Percentiles rank a stretch among this genome's conserved stretches.
Conservation (phyloP, 1,139 yeast genomes). For the Pichia sp. region DNA sequence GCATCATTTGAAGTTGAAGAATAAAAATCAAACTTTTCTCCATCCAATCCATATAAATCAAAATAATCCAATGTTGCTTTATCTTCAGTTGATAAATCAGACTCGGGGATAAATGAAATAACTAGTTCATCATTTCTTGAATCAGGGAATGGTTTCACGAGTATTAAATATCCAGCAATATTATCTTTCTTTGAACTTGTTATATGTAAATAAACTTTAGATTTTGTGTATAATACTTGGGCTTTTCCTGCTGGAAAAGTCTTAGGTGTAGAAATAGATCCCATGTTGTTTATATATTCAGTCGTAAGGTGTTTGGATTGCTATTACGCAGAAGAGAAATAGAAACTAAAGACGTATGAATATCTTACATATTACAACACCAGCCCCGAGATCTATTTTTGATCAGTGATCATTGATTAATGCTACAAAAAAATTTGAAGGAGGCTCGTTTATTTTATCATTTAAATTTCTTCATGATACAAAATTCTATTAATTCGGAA, state of each 20-base stretch:
- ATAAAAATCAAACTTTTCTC: conserved; percentile 23
- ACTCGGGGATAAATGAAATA: conserved; percentile 75
- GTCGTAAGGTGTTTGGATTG: too few relatives aligned
- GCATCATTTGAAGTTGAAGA: conserved; percentile 6
- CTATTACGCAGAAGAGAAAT: too few relatives aligned
- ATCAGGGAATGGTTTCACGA: conserved; percentile 49
- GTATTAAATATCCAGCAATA: conserved; percentile 65
- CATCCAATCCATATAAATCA: conserved; percentile 30
- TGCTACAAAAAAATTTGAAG: neutral
- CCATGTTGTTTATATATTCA: neutral
- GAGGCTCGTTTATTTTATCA: neutral
- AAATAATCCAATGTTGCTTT: conserved; percentile 22
- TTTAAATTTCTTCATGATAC: neutral
- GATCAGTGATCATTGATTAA: too few relatives aligned
- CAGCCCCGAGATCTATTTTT: too few relatives aligned
- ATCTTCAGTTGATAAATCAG: conserved; percentile 32
- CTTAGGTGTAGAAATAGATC: neutral
- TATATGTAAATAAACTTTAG: conserved; percentile 80
- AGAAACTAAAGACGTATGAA: too few relatives aligned
- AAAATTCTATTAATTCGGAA: neutral
- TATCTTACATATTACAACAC: too few relatives aligned
- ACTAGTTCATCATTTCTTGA: conserved; percentile 51
- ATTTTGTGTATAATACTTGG: conserved; percentile 46
- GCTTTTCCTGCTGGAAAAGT: conserved; percentile 29
- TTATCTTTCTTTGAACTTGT: conserved; percentile 68